A percentile compares a stretch with the other conserved stretches of the same genome.
phyloP scores from a whole-genome alignment of 441 rosid genomes.

The Macaranga tanarius region DNA sequence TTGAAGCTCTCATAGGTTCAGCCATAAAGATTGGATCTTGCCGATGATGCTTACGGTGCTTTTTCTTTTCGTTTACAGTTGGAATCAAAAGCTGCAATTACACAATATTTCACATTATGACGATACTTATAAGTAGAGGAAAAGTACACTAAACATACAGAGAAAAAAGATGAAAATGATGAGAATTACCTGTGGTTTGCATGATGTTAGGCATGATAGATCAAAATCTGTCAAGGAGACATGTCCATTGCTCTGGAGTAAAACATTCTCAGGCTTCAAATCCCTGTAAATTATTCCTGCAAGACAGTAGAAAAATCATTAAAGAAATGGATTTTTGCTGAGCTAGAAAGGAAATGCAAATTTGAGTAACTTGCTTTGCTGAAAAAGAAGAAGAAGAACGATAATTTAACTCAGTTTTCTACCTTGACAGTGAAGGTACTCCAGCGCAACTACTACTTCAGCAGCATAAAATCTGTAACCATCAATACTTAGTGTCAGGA shows the following conservation, averaged over 20 bases:
- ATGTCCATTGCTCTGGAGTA: conserved; percentile 78
- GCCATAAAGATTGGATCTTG: conserved; percentile 74
- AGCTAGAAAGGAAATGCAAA: neutral
- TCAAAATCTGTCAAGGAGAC: conserved; percentile 86
- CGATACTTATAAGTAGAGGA: neutral
- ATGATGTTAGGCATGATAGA: conserved; percentile 88
- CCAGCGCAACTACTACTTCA: conserved; percentile 83
- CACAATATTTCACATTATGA: neutral
- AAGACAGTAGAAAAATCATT: conserved; percentile 3
- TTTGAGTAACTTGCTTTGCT: neutral
- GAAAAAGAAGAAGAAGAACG: neutral
- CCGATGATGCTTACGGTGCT: conserved; percentile 46
- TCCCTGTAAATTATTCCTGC: conserved; percentile 93
- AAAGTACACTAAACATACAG: neutral
- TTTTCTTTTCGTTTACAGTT: conserved; percentile 57
- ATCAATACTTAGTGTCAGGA: conserved; percentile 21
- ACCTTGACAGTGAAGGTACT: conserved; percentile 99
- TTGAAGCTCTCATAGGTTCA: conserved; percentile 96
- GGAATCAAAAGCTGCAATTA: conserved; percentile 67
- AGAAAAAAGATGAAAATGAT: neutral
- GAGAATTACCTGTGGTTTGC: conserved; percentile 79
- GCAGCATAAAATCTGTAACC: conserved; percentile 80
- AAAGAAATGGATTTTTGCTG: neutral
- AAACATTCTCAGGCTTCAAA: conserved; percentile 87
- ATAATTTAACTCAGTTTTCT: conserved; percentile 17